Conservation (phyloP, 306 rosid species). For the Trifolium repens region DNA sequence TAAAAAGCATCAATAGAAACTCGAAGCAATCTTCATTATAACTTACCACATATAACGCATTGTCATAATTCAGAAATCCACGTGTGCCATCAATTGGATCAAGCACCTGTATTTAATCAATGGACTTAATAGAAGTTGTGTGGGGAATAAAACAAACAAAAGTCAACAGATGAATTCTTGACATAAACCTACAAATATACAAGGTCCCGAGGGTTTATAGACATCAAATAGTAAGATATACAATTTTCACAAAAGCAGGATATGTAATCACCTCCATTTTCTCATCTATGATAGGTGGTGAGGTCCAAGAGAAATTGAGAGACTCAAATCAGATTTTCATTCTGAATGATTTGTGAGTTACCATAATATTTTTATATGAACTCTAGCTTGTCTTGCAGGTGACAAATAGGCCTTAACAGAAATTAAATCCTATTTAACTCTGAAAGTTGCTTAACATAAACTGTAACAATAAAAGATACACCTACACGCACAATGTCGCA, state of each 20-base stretch:
- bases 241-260: conserved; percentile 8
- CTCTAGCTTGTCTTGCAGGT: conserved; percentile 2
- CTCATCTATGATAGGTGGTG: conserved; percentile 1
- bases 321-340: conserved; percentile 1
- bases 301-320: neutral
- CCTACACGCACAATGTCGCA: neutral
- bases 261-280: conserved; percentile 15
- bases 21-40: conserved; percentile 35
- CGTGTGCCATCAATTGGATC: conserved; percentile 95
- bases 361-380: neutral
- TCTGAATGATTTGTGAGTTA: neutral
- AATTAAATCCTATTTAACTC: conserved; percentile 4
- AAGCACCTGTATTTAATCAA: conserved; percentile 67
- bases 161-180: conserved; percentile 20
- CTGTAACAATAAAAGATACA: neutral
- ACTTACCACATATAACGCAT: conserved; percentile 77
- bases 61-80: conserved; percentile 69
- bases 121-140: conserved; percentile 20
- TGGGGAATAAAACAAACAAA: conserved; percentile 32
- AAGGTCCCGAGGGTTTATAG: neutral
- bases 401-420: neutral
- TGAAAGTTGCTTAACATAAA: conserved; percentile 1
- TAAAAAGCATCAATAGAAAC: conserved; percentile 1
- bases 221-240: conserved; percentile 15
- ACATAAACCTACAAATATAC: conserved; percentile 9